Base-by-base conservation (phyloP, 352 stramenopile genomes). In the Plasmopara muralis region DNA sequence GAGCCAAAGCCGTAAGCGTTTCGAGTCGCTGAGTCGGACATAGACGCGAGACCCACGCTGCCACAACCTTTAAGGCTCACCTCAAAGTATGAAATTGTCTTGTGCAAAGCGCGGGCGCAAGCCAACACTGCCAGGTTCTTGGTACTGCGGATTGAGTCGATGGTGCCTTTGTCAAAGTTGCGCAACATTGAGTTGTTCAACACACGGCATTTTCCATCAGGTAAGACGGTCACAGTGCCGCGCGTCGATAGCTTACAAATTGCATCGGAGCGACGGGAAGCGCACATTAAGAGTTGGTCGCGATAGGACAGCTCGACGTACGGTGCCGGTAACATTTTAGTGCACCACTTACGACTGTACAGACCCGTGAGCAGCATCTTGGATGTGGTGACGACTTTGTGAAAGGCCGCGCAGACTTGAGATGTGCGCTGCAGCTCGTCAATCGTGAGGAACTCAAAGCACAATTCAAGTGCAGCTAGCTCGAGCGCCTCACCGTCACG, bases 141-240 rank as follows among this genome's bases (percentile, higher is more conserved):
- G n/a, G 53, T 57, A 29, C 75, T 71, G 40, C 82, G 80, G 41
- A 87, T 67, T 41, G 83, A 92, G 65, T 92, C 83, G 42, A 94
- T 65, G 0, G 81, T 53, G 5, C 81, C 72, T 49, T 71, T 72
- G 14, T 69, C 68, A 49, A 94, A 86, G 50, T 68, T 85, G 39
- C 83, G 79, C 50, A 94, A 66, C 69, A 92, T 85, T 47, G 83
- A 94, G 60, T 89, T 85, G 68, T 94, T 94, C 30, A 74, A 33
- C 16, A 94, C 63, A 6, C 65, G 63, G 52, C 69, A 69, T 30
- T 62, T 83, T 46, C 64, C 68, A 41, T 85, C 52, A 14, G 45
- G 16, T 9, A 68, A 58, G 29, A 61, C 46, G 13, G 59, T 81
- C 10, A 85, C 67, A 1, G 57, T 48, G 45, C 80, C 83, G 47